phyloP scores from a whole-genome alignment of 2,329 filamentous ascomycete genomes.

The Immersiporthe knoxdaviesiana region DNA sequence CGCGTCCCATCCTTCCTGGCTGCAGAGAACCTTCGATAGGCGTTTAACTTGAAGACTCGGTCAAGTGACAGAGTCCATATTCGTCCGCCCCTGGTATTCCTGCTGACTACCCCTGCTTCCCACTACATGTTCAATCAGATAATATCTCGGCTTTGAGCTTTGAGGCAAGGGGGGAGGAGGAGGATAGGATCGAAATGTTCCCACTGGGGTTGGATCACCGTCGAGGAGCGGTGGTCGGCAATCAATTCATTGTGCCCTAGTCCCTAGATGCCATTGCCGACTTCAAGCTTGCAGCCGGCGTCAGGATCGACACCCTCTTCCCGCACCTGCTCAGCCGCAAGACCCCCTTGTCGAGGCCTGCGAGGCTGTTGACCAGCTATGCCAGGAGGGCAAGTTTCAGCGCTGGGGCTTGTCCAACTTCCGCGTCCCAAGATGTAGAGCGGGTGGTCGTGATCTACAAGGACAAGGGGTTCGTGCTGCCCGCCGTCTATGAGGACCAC shows the following conservation, averaged over 20 bases:
- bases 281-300: conserved; percentile 31
- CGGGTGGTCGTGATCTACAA: conserved; percentile 70
- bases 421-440: conserved; percentile 66
- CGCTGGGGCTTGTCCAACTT: conserved; percentile 47
- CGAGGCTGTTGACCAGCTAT: conserved; percentile 41
- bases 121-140: background rate
- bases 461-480: conserved; percentile 65
- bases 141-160: background rate
- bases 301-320: conserved; percentile 11
- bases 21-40: too few relatives aligned
- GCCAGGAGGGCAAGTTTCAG: conserved; percentile 43
- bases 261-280: conserved; percentile 30
- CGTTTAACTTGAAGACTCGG: background rate
- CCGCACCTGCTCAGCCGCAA: conserved; percentile 13
- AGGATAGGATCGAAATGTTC: too few relatives aligned
- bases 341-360: conserved; percentile 45
- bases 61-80: background rate
- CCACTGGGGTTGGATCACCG: too few relatives aligned
- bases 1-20: background rate
- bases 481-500: conserved; percentile 74
- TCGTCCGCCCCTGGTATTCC: background rate
- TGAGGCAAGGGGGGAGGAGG: background rate
- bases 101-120: background rate
- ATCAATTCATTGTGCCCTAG: too few relatives aligned
- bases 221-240: too few relatives aligned